Conservation (phyloP, 2,329 filamentous ascomycete species). For the Acrocalymma vagum region DNA sequence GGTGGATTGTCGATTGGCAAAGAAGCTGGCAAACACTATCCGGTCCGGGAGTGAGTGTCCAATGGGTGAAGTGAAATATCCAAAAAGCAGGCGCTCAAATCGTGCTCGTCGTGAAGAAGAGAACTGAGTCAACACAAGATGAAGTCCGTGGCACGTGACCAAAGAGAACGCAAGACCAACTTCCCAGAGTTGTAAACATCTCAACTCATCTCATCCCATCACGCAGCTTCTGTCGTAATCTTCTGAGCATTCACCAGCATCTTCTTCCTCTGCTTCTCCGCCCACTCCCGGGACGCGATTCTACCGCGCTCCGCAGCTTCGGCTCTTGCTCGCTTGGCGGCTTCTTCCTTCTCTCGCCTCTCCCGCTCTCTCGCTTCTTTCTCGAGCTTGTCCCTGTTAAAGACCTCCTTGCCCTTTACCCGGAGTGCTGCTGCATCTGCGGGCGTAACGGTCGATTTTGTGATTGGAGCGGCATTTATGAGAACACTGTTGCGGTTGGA, state of each 20-base stretch:
- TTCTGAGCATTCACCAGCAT: conserved; percentile 25
- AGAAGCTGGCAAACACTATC: no score
- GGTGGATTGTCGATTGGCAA: no score
- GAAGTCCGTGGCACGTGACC: no score
- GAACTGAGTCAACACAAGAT: no score
- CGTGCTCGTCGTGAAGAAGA: no score
- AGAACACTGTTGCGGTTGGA: conserved; percentile 34
- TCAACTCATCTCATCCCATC: no score
- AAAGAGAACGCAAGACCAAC: no score
- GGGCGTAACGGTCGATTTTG: conserved; percentile 36
- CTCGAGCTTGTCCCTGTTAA: conserved; percentile 53
- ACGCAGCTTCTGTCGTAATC: conserved; percentile 3
- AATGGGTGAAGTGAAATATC: no score
- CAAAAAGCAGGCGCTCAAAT: no score
- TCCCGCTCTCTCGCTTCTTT: conserved; percentile 51
- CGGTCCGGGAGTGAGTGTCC: no score
- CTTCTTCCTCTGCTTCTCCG: conserved; percentile 56
- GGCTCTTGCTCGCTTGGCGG: conserved; percentile 55
- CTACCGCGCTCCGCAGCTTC: conserved; percentile 57
- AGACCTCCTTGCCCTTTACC: conserved; percentile 55
- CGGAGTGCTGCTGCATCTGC: conserved; percentile 40
- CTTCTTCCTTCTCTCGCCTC: conserved; percentile 57
- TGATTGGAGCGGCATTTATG: conserved; percentile 15
- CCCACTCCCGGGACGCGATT: conserved; percentile 57
- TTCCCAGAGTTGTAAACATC: no score